Base-by-base conservation (phyloP, 495 filamentous ascomycete genomes). In the Penicillium simplicissimum region DNA sequence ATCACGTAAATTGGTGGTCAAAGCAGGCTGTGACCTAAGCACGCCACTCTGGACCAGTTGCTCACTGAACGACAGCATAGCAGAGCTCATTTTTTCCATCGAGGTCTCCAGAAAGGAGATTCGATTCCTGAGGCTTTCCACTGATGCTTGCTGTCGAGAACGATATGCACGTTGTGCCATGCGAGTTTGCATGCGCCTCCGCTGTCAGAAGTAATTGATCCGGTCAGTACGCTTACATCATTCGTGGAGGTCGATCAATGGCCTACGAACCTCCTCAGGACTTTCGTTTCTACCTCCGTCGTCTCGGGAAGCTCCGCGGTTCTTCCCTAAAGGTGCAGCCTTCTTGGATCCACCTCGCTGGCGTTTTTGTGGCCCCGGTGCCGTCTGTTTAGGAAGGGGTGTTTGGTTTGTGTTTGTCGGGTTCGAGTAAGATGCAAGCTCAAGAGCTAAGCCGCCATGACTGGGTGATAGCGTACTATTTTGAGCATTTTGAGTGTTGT, bases 81-180 rank as follows among this genome's bases (percentile, higher is more conserved):
- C 81, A 54, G 82, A 85, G 71, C 86, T 88, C 86, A 96, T 90
- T 59, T 89, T 83, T 63, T 88, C 85, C 60, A 92, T 87, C 3
- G 84, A 81, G 6, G 78, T 76, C 57, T 88, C 85, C 25, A 96
- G 79, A 34, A 84, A 80, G 31, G 85, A 73, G 25, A 93, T 89
- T 54, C 85, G 81, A 37, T 80, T 80, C 60, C 90, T 88, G 8
- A 95, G 79, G 1, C 86, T 84, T n/a, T 84, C 82, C 52, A 96
- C 91, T 3, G 88, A 90, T 23, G 83, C 89, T 69, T 96, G 91
- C 69, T 95, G 94, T 15, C 91, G 87, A 63, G 90, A 85, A 10
- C 92, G 86, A 67, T 96, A 96, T 2, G 91, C 91, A 35, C 91
- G 82, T 68, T 96, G 92, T 10, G 92, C 92, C 57, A 95, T 81